These are phyloP conservation scores for Aegilops speltoides DNA, from an alignment of 176 grass and related monocot species.

Conservation along the genomic window DNA sequence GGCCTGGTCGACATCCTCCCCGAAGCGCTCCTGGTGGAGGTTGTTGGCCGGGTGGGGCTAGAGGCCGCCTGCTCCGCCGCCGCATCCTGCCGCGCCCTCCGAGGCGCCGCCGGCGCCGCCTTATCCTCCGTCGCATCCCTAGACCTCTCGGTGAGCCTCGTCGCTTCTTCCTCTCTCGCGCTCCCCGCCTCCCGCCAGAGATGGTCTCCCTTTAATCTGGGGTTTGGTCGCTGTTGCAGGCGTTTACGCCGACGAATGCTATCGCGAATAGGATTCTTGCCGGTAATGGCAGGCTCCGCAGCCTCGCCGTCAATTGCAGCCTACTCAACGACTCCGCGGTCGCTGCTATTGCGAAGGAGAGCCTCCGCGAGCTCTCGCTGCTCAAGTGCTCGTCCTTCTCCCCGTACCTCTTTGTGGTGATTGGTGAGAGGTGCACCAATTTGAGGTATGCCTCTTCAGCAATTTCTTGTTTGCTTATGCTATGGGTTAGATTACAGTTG, in stretches of 20 bases:
- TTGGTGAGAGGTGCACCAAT: conserved; percentile 58
- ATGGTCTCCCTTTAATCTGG: conserved; percentile 28
- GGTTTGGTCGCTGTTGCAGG: conserved; percentile 36
- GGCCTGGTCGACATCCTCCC: conserved; percentile 60
- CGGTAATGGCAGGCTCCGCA: conserved; percentile 49
- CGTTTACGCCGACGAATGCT: conserved; percentile 51
- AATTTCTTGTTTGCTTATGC: neutral
- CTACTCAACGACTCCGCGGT: conserved; percentile 61
- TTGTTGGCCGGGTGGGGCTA: conserved; percentile 62
- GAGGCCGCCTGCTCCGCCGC: conserved; percentile 77
- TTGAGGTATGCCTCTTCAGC: conserved; percentile 54
- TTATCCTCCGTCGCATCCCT: conserved; percentile 27
- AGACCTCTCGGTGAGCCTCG: conserved; percentile 31
- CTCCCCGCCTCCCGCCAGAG: neutral
- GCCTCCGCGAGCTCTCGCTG: conserved; percentile 69
- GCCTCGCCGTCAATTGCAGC: conserved; percentile 69
- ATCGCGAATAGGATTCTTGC: conserved; percentile 58
- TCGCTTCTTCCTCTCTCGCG: neutral
- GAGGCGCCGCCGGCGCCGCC: conserved; percentile 24
- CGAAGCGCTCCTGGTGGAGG: conserved; percentile 67
- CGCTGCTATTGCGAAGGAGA: conserved; percentile 54
- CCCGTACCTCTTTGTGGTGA: conserved; percentile 45
- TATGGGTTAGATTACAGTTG: neutral
- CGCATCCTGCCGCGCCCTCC: conserved; percentile 70
- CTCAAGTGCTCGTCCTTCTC: conserved; percentile 71